Conservation (phyloP, 1,284 basidiomycete genomes). For the Apiotrichum mycotoxinovorans region DNA sequence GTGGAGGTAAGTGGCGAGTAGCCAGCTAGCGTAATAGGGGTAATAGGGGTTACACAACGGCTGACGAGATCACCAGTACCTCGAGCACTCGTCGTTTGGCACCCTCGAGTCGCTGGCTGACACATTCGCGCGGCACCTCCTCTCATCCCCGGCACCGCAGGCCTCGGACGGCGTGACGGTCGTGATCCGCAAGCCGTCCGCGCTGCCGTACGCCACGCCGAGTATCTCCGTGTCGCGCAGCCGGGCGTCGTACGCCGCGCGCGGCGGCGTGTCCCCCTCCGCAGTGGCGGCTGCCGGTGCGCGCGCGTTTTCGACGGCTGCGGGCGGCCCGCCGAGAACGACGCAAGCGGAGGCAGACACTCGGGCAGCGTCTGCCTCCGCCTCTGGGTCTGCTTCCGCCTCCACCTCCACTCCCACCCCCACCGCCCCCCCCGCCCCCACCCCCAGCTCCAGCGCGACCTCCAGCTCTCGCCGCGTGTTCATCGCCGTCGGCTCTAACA, state of each 20-base stretch:
- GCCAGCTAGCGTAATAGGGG: too few relatives aligned
- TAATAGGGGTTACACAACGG: too few relatives aligned
- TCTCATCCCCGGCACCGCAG: constrained; percentile 21
- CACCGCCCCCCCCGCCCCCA: background rate
- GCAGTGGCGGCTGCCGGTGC: background rate
- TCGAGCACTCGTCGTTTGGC: constrained; percentile 57
- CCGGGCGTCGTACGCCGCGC: constrained; percentile 45
- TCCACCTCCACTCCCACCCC: background rate
- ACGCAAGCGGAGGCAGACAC: background rate
- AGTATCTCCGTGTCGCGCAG: constrained; percentile 61
- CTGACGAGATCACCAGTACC: too few relatives aligned
- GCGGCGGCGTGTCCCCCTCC: constrained; percentile 4
- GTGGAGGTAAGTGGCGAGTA: constrained; percentile 51
- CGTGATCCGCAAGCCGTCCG: constrained; percentile 70
- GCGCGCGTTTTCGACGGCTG: background rate
- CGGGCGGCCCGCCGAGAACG: background rate
- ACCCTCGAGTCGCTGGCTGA: constrained; percentile 74
- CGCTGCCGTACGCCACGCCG: constrained; percentile 67
- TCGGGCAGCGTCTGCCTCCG: background rate
- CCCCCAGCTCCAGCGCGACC: background rate
- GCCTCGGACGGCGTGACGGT: constrained; percentile 50
- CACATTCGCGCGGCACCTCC: constrained; percentile 55
- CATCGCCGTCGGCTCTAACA: constrained; percentile 83
- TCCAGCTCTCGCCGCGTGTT: constrained; percentile 53
- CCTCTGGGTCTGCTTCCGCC: background rate